Evolutionary conservation across 1,284 basidiomycete species (phyloP), one percentile per base, ranked within the genome.

Genomic region (Ceratobasidium sp.): DNA sequence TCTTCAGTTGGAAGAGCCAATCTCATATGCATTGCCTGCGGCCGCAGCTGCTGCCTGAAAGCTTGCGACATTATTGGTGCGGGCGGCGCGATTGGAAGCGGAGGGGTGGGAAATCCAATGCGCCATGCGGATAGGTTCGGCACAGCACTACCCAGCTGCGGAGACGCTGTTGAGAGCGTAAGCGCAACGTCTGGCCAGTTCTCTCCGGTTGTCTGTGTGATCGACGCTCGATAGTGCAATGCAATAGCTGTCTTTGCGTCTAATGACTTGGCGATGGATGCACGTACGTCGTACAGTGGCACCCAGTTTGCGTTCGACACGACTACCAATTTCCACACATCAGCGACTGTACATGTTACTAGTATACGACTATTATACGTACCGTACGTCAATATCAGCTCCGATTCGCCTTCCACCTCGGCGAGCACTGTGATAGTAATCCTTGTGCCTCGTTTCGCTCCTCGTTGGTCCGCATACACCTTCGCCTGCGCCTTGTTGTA

Each of bases 211-310:
- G 76, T 69, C 62, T 82, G 82, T 0, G 77, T 68, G 52, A 83
- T 81, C 23, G 79, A 80, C 0, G 82, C 81, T 52, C 81, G 80
- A 54, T 83, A 83, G n/a, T 82, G 80, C n/a, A 83, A 61, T 9
- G 67, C 48, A 23, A 82, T 73, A n/a, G n/a, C n/a, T n/a, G n/a
- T 4, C 42, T 77, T 74, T 15, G 78, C 46, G 20, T 44, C 62
- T 5, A 87, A 87, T 26, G 85, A 85, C 13, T 59, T 54, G 44
- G 77, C 73, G n/a, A 82, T 77, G 15, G 64, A 77, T 26, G 82
- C 82, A 38, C 82, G 80, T 17, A 83, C 61, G 59, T 82, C 82
- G 54, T 82, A 83, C 17, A 81, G 77, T 9, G 82, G 82, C 26
- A 73, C 67, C 82, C 82, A 83, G 33, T 68, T 78, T 3, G 82